These are phyloP conservation scores for Centaurea solstitialis DNA, from an alignment of 129 eudicot genomes.

Conservation along the genomic window DNA sequence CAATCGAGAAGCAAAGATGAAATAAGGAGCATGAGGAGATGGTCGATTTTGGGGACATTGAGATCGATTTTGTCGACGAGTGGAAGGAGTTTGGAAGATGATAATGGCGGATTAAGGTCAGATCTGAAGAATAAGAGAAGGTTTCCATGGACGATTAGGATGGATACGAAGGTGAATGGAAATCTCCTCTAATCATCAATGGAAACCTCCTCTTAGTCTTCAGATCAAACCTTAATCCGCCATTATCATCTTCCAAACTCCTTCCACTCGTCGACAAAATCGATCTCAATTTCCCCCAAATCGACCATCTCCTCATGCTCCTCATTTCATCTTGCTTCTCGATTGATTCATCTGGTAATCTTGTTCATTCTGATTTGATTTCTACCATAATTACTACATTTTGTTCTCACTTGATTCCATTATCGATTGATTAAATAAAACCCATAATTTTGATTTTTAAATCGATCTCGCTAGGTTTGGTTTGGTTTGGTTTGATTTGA, in stretches of 20 bases:
- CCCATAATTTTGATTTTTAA: conserved; percentile 12
- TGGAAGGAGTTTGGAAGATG: no score
- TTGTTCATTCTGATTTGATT: conserved; percentile 2
- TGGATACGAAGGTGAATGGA: no score
- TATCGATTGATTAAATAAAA: conserved; percentile 4
- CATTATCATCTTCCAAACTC: no score
- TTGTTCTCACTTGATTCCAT: not conserved
- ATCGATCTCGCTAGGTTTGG: conserved; percentile 12
- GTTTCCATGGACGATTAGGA: no score
- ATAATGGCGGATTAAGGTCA: no score
- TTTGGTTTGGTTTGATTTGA: conserved; percentile 1
- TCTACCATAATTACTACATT: not conserved
- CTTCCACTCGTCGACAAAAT: not conserved
- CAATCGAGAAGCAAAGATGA: not conserved
- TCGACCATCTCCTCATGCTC: not conserved
- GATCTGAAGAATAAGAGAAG: no score
- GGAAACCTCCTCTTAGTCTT: no score
- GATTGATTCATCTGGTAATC: not conserved
- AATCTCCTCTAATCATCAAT: no score
- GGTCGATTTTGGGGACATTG: conserved; percentile 1
- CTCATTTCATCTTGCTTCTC: not conserved
- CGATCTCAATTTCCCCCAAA: conserved; percentile 3
- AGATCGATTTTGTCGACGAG: not conserved
- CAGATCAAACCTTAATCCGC: no score
- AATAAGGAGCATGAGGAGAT: not conserved